A percentile compares a stretch with the other conserved stretches of the same genome.
Conservation (phyloP, 2,329 filamentous ascomycete species). For the Fusarium praegraminearum region DNA sequence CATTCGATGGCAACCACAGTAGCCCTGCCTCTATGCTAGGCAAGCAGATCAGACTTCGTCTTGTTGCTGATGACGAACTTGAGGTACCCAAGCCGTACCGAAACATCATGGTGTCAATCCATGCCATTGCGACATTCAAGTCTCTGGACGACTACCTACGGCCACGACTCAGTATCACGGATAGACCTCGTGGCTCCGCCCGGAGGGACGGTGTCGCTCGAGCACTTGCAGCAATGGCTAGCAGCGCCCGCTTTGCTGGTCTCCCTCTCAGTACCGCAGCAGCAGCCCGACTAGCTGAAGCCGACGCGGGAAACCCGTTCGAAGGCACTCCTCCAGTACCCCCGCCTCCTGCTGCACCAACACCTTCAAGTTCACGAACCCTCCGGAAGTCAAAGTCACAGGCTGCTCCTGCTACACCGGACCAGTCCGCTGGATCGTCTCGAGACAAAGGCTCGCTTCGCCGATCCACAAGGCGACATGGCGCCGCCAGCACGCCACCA, state of each 20-base stretch:
- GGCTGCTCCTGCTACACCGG: slow-evolving; percentile 59
- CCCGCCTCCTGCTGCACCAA: slow-evolving; percentile 54
- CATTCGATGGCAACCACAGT: slow-evolving; percentile 88
- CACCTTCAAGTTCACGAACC: slow-evolving; percentile 59
- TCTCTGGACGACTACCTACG: slow-evolving; percentile 95
- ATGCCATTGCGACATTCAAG: slow-evolving; percentile 98
- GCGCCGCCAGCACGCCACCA: slow-evolving; percentile 64
- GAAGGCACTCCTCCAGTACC: slow-evolving; percentile 54
- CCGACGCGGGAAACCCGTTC: slow-evolving; percentile 57
- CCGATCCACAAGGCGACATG: slow-evolving; percentile 72
- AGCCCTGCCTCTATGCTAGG: slow-evolving; percentile 96
- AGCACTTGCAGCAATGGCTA: slow-evolving; percentile 81
- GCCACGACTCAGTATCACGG: slow-evolving; percentile 85
- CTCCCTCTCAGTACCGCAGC: slow-evolving; percentile 64
- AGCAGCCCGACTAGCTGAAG: slow-evolving; percentile 57
- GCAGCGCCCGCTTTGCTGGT: slow-evolving; percentile 73
- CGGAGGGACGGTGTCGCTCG: slow-evolving; percentile 74
- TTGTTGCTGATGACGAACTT: slow-evolving; percentile 90
- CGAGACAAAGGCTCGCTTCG: slow-evolving; percentile 70
- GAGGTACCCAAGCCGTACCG: slow-evolving; percentile 89
- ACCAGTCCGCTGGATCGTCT: slow-evolving; percentile 61
- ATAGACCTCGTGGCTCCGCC: slow-evolving; percentile 69
- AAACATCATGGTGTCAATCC: slow-evolving; percentile 98
- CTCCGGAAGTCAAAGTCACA: slow-evolving; percentile 62
- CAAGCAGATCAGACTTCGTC: slow-evolving; percentile 90